Percentiles rank a stretch among this genome's conserved stretches.
These are phyloP conservation scores for Auricularia sp. DNA, from an alignment of 768 basidiomycete genomes.

Conservation along the genomic window DNA sequence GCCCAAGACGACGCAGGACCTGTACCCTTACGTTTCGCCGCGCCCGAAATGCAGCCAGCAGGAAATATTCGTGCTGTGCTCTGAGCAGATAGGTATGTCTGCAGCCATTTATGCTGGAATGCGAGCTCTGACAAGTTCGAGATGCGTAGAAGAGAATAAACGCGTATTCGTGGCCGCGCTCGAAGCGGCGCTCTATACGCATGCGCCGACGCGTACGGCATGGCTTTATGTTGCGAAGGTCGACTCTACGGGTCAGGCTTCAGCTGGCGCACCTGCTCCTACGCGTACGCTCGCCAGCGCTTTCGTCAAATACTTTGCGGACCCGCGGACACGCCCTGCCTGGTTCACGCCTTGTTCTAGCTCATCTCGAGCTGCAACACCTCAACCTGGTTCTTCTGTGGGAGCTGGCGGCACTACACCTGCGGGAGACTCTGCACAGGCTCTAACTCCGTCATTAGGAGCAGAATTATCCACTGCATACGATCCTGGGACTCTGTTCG, in stretches of 20 bases:
- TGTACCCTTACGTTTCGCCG: slow-evolving; percentile 69
- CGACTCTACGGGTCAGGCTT: slow-evolving; percentile 77
- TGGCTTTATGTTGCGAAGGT: slow-evolving; percentile 90
- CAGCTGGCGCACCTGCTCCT: slow-evolving; percentile 42
- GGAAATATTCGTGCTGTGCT: slow-evolving; percentile 67
- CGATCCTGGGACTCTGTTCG: neutral
- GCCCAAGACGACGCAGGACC: slow-evolving; percentile 48
- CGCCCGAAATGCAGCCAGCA: slow-evolving; percentile 60
- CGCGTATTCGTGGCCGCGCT: slow-evolving; percentile 68
- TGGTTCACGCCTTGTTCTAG: neutral
- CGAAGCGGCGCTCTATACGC: slow-evolving; percentile 64
- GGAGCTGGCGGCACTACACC: slow-evolving; percentile 28
- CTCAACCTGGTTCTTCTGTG: too few species aligned
- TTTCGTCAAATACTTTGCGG: slow-evolving; percentile 54
- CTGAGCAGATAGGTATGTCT: slow-evolving; percentile 38
- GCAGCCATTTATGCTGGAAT: slow-evolving; percentile 8
- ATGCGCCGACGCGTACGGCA: slow-evolving; percentile 57
- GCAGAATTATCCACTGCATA: slow-evolving; percentile 36
- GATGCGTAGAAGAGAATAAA: slow-evolving; percentile 14
- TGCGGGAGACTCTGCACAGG: too few species aligned
- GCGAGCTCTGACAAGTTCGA: slow-evolving; percentile 22
- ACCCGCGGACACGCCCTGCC: slow-evolving; percentile 49
- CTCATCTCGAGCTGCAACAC: too few species aligned
- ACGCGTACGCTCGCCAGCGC: slow-evolving; percentile 59
- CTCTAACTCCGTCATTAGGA: too few species aligned